Evolutionary conservation across 495 filamentous ascomycete genomes (phyloP).

Genomic region (Immersiella caudata): DNA sequence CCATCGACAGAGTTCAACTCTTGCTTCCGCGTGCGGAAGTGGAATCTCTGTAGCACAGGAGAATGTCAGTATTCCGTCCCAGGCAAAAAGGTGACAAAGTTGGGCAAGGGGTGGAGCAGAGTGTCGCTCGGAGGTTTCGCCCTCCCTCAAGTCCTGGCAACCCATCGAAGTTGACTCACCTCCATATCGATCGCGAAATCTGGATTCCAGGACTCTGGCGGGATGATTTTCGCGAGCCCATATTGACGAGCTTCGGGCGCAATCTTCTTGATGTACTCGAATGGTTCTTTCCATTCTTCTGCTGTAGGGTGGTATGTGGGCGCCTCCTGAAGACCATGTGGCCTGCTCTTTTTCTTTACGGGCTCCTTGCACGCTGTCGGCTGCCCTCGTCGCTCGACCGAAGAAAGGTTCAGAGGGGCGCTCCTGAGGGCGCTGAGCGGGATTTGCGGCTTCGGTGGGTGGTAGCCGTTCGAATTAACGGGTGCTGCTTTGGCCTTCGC

Average conservation of each 20-base stretch:
- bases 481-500: slow-evolving; percentile 48
- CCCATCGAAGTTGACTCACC: slow-evolving; percentile 56
- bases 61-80: not conserved
- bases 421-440: slow-evolving; percentile 57
- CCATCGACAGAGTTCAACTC: slow-evolving; percentile 98
- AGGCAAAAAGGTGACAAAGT: not conserved
- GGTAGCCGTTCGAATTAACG: slow-evolving; percentile 56
- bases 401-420: slow-evolving; percentile 76
- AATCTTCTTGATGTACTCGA: slow-evolving; percentile 91
- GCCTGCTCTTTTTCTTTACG: slow-evolving; percentile 70
- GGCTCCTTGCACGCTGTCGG: slow-evolving; percentile 74
- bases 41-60: slow-evolving; percentile 69
- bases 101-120: not conserved
- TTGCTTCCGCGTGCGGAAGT: slow-evolving; percentile 94
- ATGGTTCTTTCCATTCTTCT: slow-evolving; percentile 92
- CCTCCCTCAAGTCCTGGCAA: not conserved
- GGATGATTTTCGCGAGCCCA: slow-evolving; percentile 93
- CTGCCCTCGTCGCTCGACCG: slow-evolving; percentile 88
- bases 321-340: slow-evolving; percentile 84
- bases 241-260: slow-evolving; percentile 79
- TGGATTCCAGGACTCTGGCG: slow-evolving; percentile 91
- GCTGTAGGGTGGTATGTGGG: slow-evolving; percentile 88
- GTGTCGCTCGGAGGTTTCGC: not conserved
- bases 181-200: slow-evolving; percentile 96
- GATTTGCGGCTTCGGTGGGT: slow-evolving; percentile 50